Conservation (phyloP, 148 eudicot genomes). For the Fallopia convolvulus region DNA sequence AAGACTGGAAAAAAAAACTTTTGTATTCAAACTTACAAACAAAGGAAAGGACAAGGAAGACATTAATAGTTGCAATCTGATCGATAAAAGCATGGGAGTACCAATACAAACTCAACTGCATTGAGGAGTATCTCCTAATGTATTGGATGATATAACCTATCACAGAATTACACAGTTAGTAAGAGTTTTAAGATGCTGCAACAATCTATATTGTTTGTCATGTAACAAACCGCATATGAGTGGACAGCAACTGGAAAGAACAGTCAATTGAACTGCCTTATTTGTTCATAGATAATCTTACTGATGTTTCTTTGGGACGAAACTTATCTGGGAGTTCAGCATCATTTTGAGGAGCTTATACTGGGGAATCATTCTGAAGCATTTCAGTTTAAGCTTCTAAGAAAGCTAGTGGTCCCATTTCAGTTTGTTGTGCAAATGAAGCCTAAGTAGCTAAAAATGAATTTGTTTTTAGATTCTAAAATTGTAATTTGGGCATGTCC, state of each 20-base stretch:
- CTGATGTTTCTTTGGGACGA: background rate
- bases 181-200: background rate
- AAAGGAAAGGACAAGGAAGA: background rate
- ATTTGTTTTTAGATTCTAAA: too few species aligned
- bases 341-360: background rate
- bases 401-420: background rate
- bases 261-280: background rate
- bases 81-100: background rate
- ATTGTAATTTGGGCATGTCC: too few species aligned
- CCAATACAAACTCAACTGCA: background rate
- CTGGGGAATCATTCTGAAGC: background rate
- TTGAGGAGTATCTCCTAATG: background rate
- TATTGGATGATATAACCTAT: background rate
- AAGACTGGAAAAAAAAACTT: background rate
- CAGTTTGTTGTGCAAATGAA: background rate
- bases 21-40: background rate
- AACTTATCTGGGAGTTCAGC: background rate
- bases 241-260: background rate
- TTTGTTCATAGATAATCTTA: background rate
- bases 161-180: background rate
- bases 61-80: background rate
- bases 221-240: background rate
- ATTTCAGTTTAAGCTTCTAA: background rate
- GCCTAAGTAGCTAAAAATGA: background rate
- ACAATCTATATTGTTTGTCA: background rate